Evolutionary conservation across 345 rosid genomes (phyloP).

Genomic region (Rubroshorea leprosula): DNA sequence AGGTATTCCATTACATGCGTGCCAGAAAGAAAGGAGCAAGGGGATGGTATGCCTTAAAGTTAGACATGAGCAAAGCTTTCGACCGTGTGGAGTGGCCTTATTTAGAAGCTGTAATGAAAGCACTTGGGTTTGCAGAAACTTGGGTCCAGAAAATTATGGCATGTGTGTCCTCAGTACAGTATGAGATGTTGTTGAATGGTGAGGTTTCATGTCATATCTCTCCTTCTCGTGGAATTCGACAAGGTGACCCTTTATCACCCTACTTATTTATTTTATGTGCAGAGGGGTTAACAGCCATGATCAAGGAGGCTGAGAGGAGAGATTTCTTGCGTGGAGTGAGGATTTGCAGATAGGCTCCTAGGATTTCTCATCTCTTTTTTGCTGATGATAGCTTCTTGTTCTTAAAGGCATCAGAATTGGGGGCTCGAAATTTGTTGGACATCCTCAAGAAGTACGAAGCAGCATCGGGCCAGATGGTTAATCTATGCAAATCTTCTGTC

Average conservation of each 20-base stretch:
- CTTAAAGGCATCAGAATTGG: no score
- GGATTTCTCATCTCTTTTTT: no score
- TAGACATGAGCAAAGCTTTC: not conserved
- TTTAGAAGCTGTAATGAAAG: not conserved
- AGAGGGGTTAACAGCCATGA: not conserved
- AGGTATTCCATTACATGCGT: not conserved
- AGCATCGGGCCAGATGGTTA: no score
- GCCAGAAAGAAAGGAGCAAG: not conserved
- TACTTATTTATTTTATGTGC: not conserved
- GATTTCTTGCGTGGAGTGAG: no score
- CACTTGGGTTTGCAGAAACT: not conserved
- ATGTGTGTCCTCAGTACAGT: not conserved
- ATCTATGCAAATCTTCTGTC: no score
- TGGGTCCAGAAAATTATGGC: not conserved
- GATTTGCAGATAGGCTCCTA: no score
- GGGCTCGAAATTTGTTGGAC: no score
- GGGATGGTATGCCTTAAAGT: not conserved
- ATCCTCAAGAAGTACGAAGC: no score
- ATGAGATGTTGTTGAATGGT: not conserved
- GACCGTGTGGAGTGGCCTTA: not conserved
- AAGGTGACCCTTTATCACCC: not conserved
- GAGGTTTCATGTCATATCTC: not conserved
- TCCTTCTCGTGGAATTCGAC: not conserved
- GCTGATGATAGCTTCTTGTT: no score
- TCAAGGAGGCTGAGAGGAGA: no score